Base-by-base conservation (phyloP, 2,329 filamentous ascomycete genomes). In the Neonectria coccinea region DNA sequence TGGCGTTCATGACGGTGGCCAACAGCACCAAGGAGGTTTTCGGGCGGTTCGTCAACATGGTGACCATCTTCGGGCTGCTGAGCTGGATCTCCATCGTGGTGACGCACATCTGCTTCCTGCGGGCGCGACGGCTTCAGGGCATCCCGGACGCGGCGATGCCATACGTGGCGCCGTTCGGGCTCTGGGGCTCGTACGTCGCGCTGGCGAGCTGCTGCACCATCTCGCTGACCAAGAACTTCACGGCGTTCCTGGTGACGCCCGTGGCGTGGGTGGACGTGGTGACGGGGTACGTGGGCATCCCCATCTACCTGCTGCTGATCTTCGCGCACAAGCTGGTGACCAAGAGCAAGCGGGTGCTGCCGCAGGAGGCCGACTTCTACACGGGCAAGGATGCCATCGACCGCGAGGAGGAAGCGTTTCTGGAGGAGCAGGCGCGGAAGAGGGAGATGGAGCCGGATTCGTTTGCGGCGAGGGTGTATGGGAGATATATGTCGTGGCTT, bases 191-290 rank as follows among this genome's bases (percentile, higher is more conserved):
- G 0, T 89, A 88, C 74, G 80, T 83, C 63, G 90, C 91, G 0
- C 84, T 96, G 2, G 81, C 83, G 73, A 89, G 93, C 80, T 93
- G 91, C 80, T 84, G 85, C 74, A 76, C 95, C 36, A 91, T 96
- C 67, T 87, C 90, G 2, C 75, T 96, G 56, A 95, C 92, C 74
- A 96, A 96, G 85, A 94, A 93, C 83, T 95, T 89, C 79, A 86
- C 62, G 89, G 91, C 64, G 94, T 95, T 79, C 82, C 87, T 70
- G 76, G 70, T 74, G 80, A 69, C 83, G 84, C 78, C 71, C 66
- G 75, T 62, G 83, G 83, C 57, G 81, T 82, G 58, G 92, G 92
- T 69, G 86, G 91, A 77, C 91, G 91, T 94, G 79, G 87, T 94
- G 77, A 93, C 90, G 0, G 90, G 89, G 27, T 94, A 94, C 77